phyloP scores from a whole-genome alignment of 257 asterid species.

The Solanum peruvianum region DNA sequence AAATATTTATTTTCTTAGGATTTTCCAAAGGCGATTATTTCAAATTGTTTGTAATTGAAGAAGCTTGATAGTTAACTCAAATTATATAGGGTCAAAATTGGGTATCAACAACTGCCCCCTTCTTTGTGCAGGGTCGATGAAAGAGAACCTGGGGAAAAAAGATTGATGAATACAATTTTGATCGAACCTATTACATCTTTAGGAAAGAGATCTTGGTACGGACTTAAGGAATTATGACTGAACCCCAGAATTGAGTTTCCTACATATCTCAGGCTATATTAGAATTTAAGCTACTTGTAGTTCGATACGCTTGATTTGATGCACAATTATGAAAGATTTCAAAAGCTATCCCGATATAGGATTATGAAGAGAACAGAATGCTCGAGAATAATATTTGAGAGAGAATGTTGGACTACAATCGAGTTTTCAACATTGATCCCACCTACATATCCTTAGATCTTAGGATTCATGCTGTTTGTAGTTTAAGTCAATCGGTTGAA shows the following conservation, averaged over 20 bases:
- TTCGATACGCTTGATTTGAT: too few species aligned
- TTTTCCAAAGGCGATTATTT: not conserved
- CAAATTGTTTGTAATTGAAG: too few species aligned
- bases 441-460: not conserved
- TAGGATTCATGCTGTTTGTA: not conserved
- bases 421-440: not conserved
- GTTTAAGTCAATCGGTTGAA: not conserved
- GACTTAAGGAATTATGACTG: not conserved
- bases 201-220: not conserved
- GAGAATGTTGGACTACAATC: not conserved
- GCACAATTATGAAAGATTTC: too few species aligned
- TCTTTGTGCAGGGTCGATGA: too few species aligned
- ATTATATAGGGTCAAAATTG: too few species aligned
- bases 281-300: too few species aligned
- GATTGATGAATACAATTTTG: not conserved
- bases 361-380: not conserved
- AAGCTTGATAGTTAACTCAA: not conserved
- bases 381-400: too few species aligned
- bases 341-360: not conserved
- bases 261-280: too few species aligned
- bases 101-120: too few species aligned
- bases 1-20: not conserved
- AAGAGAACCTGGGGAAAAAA: too few species aligned
- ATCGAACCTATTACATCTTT: not conserved
- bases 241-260: not conserved